phyloP scores from a whole-genome alignment of 139 green algal species.

The Marvania coccoides region DNA sequence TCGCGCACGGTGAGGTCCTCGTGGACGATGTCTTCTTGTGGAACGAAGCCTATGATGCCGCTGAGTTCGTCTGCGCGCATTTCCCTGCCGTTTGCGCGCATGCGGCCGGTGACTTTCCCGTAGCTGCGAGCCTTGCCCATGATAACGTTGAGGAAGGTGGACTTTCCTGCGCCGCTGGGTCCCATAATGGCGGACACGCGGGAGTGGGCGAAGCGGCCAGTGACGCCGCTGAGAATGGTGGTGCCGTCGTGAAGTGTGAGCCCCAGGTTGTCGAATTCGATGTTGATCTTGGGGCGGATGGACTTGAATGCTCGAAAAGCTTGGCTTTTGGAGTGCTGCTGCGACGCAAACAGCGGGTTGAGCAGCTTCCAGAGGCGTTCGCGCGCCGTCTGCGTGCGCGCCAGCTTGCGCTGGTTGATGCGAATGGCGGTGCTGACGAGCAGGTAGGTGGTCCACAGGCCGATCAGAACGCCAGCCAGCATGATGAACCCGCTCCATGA shows the following conservation, averaged over 20 bases:
- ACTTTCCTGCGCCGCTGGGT: conserved; percentile 38
- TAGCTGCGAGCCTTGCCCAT: conserved; percentile 21
- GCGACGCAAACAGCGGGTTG: conserved; percentile 14
- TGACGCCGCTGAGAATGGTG: conserved; percentile 22
- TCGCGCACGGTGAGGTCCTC: conserved; percentile 56
- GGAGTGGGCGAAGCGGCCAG: conserved; percentile 24
- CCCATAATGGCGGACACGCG: conserved; percentile 39
- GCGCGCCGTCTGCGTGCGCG: conserved; percentile 15
- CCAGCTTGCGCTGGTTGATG: not conserved
- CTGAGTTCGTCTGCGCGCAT: conserved; percentile 22
- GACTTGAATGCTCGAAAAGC: conserved; percentile 26
- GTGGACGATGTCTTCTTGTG: conserved; percentile 54
- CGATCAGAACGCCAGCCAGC: conserved; percentile 8
- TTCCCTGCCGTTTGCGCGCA: conserved; percentile 36
- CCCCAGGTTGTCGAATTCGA: conserved; percentile 30
- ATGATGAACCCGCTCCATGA: conserved; percentile 22
- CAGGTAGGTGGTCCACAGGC: not conserved
- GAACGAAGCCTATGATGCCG: conserved; percentile 40
- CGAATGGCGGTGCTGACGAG: not conserved
- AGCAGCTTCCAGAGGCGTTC: conserved; percentile 22
- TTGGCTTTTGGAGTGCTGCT: conserved; percentile 1
- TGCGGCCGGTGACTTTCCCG: conserved; percentile 7
- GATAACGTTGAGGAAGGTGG: conserved; percentile 40
- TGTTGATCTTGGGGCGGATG: conserved; percentile 26
- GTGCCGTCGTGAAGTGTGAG: conserved; percentile 26